Evolutionary conservation across 2,329 filamentous ascomycete genomes (phyloP), one percentile per base, ranked within the genome.

Genomic region (Aspergillus terreus): DNA sequence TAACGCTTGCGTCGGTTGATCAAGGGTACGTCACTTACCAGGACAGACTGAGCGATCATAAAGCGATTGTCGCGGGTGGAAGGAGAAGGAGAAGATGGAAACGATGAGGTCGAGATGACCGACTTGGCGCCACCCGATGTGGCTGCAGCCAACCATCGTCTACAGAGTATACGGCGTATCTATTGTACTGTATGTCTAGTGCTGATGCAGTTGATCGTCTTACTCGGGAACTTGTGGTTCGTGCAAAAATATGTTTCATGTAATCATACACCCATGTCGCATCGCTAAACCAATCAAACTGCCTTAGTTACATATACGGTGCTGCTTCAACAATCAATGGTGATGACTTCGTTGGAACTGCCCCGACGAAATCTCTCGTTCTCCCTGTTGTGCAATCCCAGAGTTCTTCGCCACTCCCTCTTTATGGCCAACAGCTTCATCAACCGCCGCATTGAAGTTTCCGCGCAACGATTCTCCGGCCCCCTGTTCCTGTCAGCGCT

Each of bases 401-500:
- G 69, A 61, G 49, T 75, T 74, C 52, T 67, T 67, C 12, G 57
- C 60, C 1, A 63, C 67, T 4, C 69, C 66, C 25, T 73, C 64
- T 2, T 64, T 49, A 17, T 70, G 64, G 25, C 71, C 66, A 55
- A 74, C 72, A 4, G 68, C 59, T 47, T 65, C 61, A 53, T 76
- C 72, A 40, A 74, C 63, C 0, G 68, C 66, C n/a, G 67, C 63
- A 48, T 61, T 70, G 4, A 71, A 44, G 2, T 63, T 64, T 4
- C 72, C 73, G 15, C 72, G 71, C 32, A 75, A 57, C 4, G 67
- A 66, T 53, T 76, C 73, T 5, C 73, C 73, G 15, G 64, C 63
- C 6, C 72, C 72, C 70, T 75, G 35, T 38, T 38, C 15, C 35
- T 17, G 14, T 38, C 35, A n/a, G 27, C 27, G 35, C 15, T 38